Evolutionary conservation across 208 protist species (phyloP).

Genomic region (Acanthamoeba royreba): DNA sequence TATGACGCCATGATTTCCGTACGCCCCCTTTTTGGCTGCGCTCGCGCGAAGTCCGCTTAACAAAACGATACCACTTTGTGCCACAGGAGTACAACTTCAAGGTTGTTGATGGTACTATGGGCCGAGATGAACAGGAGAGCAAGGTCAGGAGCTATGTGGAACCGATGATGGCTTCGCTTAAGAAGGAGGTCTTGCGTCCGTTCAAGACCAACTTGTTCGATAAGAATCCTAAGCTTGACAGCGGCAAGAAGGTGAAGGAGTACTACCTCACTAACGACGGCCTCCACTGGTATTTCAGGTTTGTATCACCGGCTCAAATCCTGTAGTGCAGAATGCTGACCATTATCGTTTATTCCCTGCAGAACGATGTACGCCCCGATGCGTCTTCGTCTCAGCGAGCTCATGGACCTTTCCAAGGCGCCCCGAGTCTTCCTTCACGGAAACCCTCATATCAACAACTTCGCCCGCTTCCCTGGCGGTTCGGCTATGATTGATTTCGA

Average conservation of each 20-base stretch:
- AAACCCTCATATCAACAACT: conserved; percentile 45
- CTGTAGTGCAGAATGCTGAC: background rate
- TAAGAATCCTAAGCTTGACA: conserved; percentile 12
- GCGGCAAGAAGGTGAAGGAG: conserved; percentile 25
- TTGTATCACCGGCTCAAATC: background rate
- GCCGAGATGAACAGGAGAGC: background rate
- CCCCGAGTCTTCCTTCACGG: conserved; percentile 27
- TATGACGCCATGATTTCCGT: conserved; percentile 36
- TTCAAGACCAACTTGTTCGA: conserved; percentile 26
- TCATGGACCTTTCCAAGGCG: background rate
- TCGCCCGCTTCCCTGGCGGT: conserved; percentile 7
- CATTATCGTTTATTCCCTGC: background rate
- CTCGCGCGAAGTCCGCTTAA: background rate
- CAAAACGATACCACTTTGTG: background rate
- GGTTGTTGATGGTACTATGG: background rate
- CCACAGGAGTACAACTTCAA: background rate
- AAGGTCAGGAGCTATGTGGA: conserved; percentile 19
- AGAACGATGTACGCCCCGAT: conserved; percentile 28
- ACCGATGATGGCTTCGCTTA: background rate
- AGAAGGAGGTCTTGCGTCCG: background rate
- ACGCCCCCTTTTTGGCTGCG: background rate
- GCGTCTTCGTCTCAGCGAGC: background rate
- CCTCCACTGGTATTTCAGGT: conserved; percentile 34
- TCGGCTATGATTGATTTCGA: conserved; percentile 43
- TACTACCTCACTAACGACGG: conserved; percentile 9